Percentiles rank a stretch among this genome's conserved stretches.
These are phyloP conservation scores for Neotropicomus parvogracilis DNA, from an alignment of 1,284 basidiomycete species.

Conservation along the genomic window DNA sequence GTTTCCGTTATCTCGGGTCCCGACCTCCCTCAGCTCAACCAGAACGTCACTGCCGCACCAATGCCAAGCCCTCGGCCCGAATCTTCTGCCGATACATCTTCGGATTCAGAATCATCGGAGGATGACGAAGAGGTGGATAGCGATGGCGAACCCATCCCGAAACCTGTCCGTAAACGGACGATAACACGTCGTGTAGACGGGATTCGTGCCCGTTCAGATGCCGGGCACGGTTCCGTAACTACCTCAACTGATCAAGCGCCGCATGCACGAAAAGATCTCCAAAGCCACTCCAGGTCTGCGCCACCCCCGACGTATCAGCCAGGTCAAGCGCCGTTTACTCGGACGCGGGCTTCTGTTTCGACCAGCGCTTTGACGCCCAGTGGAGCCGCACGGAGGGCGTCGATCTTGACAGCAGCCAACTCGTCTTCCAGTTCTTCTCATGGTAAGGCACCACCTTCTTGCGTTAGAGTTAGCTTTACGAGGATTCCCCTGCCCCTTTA, in stretches of 20 bases:
- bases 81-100: slow-evolving; percentile 26
- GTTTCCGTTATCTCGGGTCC: slow-evolving; percentile 23
- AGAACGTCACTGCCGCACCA: slow-evolving; percentile 10
- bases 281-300: slow-evolving; percentile 3
- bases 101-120: slow-evolving; percentile 29
- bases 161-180: slow-evolving; percentile 21
- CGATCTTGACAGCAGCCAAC: slow-evolving; percentile 27
- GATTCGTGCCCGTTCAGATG: slow-evolving; percentile 18
- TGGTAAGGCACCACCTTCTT: slow-evolving; percentile 14
- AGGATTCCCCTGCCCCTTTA: slow-evolving; percentile 2
- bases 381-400: slow-evolving; percentile 38
- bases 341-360: slow-evolving; percentile 33
- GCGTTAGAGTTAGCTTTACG: background rate
- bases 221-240: slow-evolving; percentile 10
- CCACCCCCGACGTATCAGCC: slow-evolving; percentile 9
- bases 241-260: slow-evolving; percentile 1
- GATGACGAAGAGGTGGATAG: slow-evolving; percentile 35
- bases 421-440: slow-evolving; percentile 13
- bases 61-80: slow-evolving; percentile 16
- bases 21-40: slow-evolving; percentile 16
- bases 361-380: slow-evolving; percentile 41
- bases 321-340: slow-evolving; percentile 13
- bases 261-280: slow-evolving; percentile 2
- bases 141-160: slow-evolving; percentile 27
- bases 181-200: slow-evolving; percentile 16